phyloP scores from a whole-genome alignment of 2,329 filamentous ascomycete species.

The Rhexocercosporidium sp. region DNA sequence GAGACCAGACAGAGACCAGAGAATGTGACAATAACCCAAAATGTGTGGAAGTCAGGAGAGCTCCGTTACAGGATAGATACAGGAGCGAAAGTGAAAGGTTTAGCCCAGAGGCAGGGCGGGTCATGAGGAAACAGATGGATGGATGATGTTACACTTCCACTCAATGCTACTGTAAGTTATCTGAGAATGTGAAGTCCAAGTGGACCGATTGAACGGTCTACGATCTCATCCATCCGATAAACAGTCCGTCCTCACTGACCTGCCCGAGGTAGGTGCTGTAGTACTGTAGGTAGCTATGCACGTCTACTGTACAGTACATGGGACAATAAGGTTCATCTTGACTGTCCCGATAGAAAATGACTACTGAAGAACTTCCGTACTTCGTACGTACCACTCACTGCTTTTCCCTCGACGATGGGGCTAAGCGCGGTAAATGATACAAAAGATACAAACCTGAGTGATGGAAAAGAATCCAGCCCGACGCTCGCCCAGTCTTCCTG shows the following conservation, averaged over 20 bases:
- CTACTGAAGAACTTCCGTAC: not conserved
- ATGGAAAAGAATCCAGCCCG: not conserved
- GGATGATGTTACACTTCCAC: not conserved
- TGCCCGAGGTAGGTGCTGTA: no score
- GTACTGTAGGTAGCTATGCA: no score
- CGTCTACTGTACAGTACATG: no score
- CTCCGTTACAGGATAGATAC: not conserved
- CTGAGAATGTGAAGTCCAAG: not conserved
- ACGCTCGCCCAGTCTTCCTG: not conserved
- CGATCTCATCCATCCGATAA: slow-evolving; percentile 1
- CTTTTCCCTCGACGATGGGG: not conserved
- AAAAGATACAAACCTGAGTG: not conserved
- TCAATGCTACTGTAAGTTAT: not conserved
- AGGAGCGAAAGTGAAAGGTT: not conserved
- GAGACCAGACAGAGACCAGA: not conserved
- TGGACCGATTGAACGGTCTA: not conserved
- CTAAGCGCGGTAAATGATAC: not conserved
- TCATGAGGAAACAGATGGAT: not conserved
- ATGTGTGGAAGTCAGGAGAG: no score
- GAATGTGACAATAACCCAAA: no score
- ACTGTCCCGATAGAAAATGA: not conserved
- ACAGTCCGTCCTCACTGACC: no score
- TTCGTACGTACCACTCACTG: no score
- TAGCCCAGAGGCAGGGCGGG: not conserved
- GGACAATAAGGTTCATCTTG: not conserved